phyloP scores from a whole-genome alignment of 2,329 filamentous ascomycete species.

The Penicillium sp. region DNA sequence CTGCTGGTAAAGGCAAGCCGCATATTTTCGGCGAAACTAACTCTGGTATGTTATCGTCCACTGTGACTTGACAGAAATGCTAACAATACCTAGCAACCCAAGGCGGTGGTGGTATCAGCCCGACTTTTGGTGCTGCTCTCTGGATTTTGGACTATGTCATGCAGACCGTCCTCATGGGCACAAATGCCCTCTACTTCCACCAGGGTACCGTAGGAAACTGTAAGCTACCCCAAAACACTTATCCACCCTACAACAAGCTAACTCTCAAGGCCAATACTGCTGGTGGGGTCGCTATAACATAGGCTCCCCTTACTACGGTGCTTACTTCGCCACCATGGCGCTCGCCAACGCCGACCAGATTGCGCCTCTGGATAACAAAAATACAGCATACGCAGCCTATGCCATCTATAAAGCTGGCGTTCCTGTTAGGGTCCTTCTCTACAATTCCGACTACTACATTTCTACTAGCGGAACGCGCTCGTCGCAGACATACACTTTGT shows the following conservation, averaged over 20 bases:
- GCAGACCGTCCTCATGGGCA: constrained; percentile 36
- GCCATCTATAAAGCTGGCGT: constrained; percentile 44
- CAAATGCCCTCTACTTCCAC: constrained; percentile 50
- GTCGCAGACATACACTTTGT: constrained; percentile 44
- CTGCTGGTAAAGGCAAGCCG: constrained; percentile 42
- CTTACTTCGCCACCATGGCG: constrained; percentile 50
- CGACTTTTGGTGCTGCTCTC: constrained; percentile 52
- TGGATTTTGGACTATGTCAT: constrained; percentile 54
- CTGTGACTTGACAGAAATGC: not conserved
- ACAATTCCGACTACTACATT: constrained; percentile 35
- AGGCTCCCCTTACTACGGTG: constrained; percentile 55
- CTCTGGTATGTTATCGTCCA: constrained; percentile 38
- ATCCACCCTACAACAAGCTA: not conserved
- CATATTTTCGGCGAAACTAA: constrained; percentile 55
- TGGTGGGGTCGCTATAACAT: constrained; percentile 52
- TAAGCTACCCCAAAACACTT: constrained; percentile 22
- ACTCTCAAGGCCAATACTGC: constrained; percentile 44
- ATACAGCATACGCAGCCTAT: constrained; percentile 48
- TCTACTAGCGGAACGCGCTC: constrained; percentile 23
- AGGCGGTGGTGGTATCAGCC: constrained; percentile 44
- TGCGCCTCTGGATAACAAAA: constrained; percentile 49
- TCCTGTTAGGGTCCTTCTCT: constrained; percentile 45
- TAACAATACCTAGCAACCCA: constrained; percentile 31
- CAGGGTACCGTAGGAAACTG: constrained; percentile 54
- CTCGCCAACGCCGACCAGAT: constrained; percentile 48